Percentiles rank a stretch among this genome's conserved stretches.
Evolutionary conservation across 768 basidiomycete species (phyloP).

Genomic region (Erythrobasidium yunnanense): DNA sequence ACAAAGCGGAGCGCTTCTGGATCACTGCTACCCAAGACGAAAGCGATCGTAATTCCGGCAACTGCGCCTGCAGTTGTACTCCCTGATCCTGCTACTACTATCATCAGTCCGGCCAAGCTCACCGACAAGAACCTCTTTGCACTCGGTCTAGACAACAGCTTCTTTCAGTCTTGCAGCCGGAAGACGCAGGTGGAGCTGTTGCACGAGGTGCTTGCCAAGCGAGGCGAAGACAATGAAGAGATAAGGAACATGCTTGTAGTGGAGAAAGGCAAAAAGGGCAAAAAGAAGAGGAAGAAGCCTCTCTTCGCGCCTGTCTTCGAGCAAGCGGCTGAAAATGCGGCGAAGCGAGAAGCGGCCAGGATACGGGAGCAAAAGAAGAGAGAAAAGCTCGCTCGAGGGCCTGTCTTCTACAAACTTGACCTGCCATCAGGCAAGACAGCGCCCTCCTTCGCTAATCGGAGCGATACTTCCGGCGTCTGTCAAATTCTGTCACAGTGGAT

Average conservation of each 20-base stretch:
- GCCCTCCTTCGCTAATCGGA: too few relatives aligned
- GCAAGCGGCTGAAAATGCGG: constrained; percentile 15
- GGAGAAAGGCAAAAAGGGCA: constrained; percentile 4
- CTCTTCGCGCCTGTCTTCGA: constrained; percentile 22
- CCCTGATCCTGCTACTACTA: not conserved
- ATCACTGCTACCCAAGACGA: not conserved
- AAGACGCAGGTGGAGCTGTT: not conserved
- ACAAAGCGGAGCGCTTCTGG: not conserved
- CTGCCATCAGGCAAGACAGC: too few relatives aligned
- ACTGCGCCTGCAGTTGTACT: not conserved
- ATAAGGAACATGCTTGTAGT: not conserved
- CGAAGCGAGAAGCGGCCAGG: constrained; percentile 1
- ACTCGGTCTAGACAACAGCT: constrained; percentile 11
- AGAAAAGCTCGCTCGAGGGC: not conserved
- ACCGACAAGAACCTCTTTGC: constrained; percentile 6
- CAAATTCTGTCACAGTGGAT: constrained; percentile 21
- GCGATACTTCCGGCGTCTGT: constrained; percentile 18
- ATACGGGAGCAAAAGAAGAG: constrained; percentile 8
- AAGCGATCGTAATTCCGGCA: constrained; percentile 10
- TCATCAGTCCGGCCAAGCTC: not conserved
- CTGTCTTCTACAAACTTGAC: not conserved
- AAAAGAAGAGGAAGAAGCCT: constrained; percentile 3
- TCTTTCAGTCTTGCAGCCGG: constrained; percentile 5
- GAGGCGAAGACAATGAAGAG: constrained; percentile 7
- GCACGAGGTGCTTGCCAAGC: not conserved